Percentiles rank a stretch among this genome's conserved stretches.
phyloP scores from a whole-genome alignment of 1,284 basidiomycete genomes.

The Anthracocystis walkeri region DNA sequence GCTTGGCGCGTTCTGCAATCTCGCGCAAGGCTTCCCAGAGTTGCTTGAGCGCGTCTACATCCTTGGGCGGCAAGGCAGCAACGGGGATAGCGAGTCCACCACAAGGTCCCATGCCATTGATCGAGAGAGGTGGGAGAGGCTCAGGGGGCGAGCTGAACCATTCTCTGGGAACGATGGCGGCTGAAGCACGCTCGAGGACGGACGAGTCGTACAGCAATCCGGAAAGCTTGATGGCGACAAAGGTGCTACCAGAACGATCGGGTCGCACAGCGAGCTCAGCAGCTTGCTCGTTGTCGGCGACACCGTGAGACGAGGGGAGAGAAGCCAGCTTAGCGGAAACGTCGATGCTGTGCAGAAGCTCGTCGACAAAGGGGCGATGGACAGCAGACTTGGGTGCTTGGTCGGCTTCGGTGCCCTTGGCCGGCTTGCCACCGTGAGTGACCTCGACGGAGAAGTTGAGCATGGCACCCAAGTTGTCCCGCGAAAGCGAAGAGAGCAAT shows the following conservation, averaged over 20 bases:
- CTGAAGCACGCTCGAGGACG: slow-evolving; percentile 57
- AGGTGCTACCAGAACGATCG: slow-evolving; percentile 53
- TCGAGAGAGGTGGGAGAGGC: slow-evolving; percentile 48
- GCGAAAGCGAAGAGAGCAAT: slow-evolving; percentile 74
- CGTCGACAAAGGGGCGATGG: slow-evolving; percentile 51
- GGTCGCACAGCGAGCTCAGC: slow-evolving; percentile 37
- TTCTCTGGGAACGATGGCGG: slow-evolving; percentile 59
- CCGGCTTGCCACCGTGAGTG: slow-evolving; percentile 74
- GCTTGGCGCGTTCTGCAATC: slow-evolving; percentile 46
- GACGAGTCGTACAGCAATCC: slow-evolving; percentile 57
- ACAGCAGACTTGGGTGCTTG: slow-evolving; percentile 21
- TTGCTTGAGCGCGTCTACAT: slow-evolving; percentile 54
- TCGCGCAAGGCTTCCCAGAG: slow-evolving; percentile 57
- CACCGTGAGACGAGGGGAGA: slow-evolving; percentile 38
- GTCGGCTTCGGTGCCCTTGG: slow-evolving; percentile 72
- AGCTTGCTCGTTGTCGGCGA: slow-evolving; percentile 29
- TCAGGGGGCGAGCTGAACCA: slow-evolving; percentile 58
- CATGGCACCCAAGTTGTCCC: slow-evolving; percentile 78
- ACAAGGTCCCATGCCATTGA: slow-evolving; percentile 53
- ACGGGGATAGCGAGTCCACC: slow-evolving; percentile 58
- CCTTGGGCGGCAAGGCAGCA: slow-evolving; percentile 47
- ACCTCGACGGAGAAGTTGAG: slow-evolving; percentile 89
- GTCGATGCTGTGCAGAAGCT: slow-evolving; percentile 55
- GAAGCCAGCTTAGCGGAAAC: slow-evolving; percentile 47
- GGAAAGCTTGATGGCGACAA: slow-evolving; percentile 65